phyloP scores from a whole-genome alignment of 2,329 filamentous ascomycete species.

The Talaromyces piceae region DNA sequence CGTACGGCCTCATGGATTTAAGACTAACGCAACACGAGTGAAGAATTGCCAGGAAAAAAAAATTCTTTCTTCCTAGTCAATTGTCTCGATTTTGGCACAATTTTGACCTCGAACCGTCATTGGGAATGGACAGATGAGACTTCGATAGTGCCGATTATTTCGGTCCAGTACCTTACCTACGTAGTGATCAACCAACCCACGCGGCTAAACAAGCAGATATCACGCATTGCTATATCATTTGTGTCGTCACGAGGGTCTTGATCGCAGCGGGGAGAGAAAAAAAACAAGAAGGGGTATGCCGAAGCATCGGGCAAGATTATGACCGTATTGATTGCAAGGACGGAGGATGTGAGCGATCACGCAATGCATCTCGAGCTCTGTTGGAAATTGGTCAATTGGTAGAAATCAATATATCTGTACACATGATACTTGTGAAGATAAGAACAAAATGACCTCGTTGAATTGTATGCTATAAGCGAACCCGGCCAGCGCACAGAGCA shows the following conservation, averaged over 20 bases:
- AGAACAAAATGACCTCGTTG: not conserved
- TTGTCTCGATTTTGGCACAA: slow-evolving; percentile 32
- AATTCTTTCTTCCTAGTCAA: slow-evolving; percentile 8
- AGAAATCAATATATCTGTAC: not conserved
- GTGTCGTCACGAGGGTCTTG: not conserved
- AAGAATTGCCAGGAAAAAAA: slow-evolving; percentile 23
- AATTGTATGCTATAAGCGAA: slow-evolving; percentile 41
- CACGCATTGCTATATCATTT: not conserved
- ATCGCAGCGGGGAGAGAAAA: not conserved
- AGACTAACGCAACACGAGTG: slow-evolving; percentile 39
- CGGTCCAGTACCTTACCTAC: not conserved
- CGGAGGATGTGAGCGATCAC: not conserved
- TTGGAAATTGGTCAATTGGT: not conserved
- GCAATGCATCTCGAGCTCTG: not conserved
- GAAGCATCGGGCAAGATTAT: not conserved
- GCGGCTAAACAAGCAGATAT: not conserved
- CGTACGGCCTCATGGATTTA: slow-evolving; percentile 25
- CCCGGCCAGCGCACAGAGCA: slow-evolving; percentile 28
- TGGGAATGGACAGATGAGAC: slow-evolving; percentile 33
- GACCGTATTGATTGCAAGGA: not conserved
- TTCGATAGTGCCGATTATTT: slow-evolving; percentile 35
- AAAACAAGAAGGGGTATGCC: not conserved
- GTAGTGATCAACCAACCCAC: not conserved
- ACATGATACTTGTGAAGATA: not conserved
- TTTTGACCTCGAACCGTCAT: slow-evolving; percentile 41